Evolutionary conservation across 2,329 filamentous ascomycete genomes (phyloP), one percentile per base, ranked within the genome.

Genomic region (Penicillium fuscoglaucum): DNA sequence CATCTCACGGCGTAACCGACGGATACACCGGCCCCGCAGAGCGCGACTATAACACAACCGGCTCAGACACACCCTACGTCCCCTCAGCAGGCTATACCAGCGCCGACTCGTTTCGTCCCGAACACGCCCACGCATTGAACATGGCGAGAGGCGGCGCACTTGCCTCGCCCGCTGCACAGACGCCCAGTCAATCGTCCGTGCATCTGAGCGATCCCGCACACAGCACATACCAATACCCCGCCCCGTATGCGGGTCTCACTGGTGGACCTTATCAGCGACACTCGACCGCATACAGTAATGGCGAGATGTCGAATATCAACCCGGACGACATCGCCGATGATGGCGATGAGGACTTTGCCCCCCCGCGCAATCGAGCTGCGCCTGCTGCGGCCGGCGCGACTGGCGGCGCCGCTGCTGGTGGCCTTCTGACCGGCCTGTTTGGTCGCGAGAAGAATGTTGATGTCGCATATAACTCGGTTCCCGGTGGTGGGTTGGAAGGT

Each of bases 301-400:
- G 78, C 5, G 43, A 47, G 21, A 64, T 70, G 40, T 78, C 84
- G 51, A 71, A 74, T 51, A 82, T 95, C 59, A 87, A 96, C 71
- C 91, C 92, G 3, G 86, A 90, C 68, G 87, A 88, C 15, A 93
- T 96, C 63, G 84, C 84, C 24, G 93, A 96, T 72, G 93, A 97
- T 70, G 91, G 90, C 29, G 93, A 96, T 68, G 93, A 96, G 71
- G 91, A 89, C 1, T 82, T 95, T 52, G 81, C 87, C 84, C 66
- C 77, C 72, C 48, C 72, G 67, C 78, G 49, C 2, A 60, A 53
- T 51, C 60, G 55, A 0, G 55, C 44, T 31, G 17, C 43, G 19
- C 26, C 61, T 41, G 49, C 46, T 26, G 43, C 54, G 9, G 54
- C 64, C 2, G 66, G 58, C 80, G 72, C 81, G 83, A 80, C 64